Percentiles rank a stretch among this genome's conserved stretches.
phyloP scores from a whole-genome alignment of 495 filamentous ascomycete genomes.

The Penicillium canariense region DNA sequence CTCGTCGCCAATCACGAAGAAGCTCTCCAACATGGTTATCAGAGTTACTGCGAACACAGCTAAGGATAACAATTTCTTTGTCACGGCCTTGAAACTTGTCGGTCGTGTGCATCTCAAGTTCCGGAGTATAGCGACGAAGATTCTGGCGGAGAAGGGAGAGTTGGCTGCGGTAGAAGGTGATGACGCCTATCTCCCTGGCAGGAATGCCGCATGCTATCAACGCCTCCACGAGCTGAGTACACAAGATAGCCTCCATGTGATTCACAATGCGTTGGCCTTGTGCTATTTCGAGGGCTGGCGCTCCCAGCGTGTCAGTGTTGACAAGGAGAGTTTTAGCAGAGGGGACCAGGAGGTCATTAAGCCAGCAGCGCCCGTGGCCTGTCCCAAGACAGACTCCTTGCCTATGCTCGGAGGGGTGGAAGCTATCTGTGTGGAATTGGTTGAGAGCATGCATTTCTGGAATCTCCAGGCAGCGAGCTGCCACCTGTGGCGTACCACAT shows the following conservation, averaged over 20 bases:
- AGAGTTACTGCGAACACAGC: slow-evolving; percentile 82
- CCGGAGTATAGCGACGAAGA: slow-evolving; percentile 48
- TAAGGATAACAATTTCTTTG: slow-evolving; percentile 85
- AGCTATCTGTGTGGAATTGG: slow-evolving; percentile 48
- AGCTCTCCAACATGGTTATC: slow-evolving; percentile 78
- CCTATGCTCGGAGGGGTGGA: slow-evolving; percentile 27
- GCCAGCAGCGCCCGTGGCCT: slow-evolving; percentile 64
- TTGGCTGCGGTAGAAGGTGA: slow-evolving; percentile 97
- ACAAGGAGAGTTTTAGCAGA: slow-evolving; percentile 73
- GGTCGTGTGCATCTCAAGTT: slow-evolving; percentile 90
- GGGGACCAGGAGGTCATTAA: slow-evolving; percentile 72
- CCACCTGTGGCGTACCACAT: slow-evolving; percentile 78
- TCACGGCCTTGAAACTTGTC: slow-evolving; percentile 96
- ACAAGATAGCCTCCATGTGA: slow-evolving; percentile 70
- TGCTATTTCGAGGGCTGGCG: slow-evolving; percentile 62
- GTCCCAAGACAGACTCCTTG: slow-evolving; percentile 52
- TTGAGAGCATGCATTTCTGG: slow-evolving; percentile 59
- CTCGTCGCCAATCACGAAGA: slow-evolving; percentile 84
- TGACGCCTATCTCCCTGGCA: slow-evolving; percentile 81
- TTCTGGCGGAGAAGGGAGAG: slow-evolving; percentile 61
- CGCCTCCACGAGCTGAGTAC: slow-evolving; percentile 72
- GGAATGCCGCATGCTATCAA: slow-evolving; percentile 73
- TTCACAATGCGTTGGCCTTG: slow-evolving; percentile 86
- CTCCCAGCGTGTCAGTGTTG: slow-evolving; percentile 76
- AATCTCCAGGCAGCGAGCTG: slow-evolving; percentile 57